Evolutionary conservation across 352 stramenopile genomes (phyloP).

Genomic region (Phytophthora pisi): DNA sequence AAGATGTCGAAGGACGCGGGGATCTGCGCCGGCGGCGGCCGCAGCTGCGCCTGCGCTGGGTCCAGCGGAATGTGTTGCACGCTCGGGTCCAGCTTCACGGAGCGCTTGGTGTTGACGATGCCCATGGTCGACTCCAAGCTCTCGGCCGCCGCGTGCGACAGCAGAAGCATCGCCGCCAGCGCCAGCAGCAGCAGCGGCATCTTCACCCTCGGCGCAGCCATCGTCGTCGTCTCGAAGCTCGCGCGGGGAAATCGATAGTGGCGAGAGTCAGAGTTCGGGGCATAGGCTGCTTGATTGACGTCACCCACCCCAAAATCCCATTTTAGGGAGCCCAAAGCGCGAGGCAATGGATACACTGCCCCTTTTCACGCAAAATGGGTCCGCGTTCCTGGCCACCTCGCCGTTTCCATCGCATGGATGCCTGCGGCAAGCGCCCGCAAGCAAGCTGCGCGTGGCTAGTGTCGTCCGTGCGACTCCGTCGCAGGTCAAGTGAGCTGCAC

Average conservation of each 20-base stretch:
- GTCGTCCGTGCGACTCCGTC: conserved; percentile 1
- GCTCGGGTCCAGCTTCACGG: conserved; percentile 65
- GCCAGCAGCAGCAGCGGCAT: conserved; percentile 5
- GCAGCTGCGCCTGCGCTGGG: conserved; percentile 38
- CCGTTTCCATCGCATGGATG: conserved; percentile 1
- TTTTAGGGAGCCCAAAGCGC: not conserved
- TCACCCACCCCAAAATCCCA: conserved; percentile 7
- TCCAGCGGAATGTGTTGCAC: conserved; percentile 78
- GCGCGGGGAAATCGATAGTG: conserved; percentile 26
- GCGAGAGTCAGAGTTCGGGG: conserved; percentile 25
- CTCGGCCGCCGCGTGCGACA: conserved; percentile 17
- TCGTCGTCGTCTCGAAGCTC: conserved; percentile 22
- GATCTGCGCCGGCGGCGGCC: conserved; percentile 62
- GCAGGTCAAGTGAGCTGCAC: not conserved
- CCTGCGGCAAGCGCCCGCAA: not conserved
- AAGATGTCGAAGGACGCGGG: conserved; percentile 67
- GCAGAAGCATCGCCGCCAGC: conserved; percentile 11
- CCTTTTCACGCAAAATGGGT: not conserved
- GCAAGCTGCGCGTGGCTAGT: not conserved
- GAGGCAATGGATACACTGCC: not conserved
- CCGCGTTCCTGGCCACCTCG: not conserved
- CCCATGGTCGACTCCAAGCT: conserved; percentile 49
- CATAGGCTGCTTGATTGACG: conserved; percentile 27
- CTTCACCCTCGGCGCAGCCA: conserved; percentile 6
- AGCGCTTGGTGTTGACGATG: conserved; percentile 63